Percentiles rank a stretch among this genome's conserved stretches.
phyloP scores from a whole-genome alignment of 2,329 filamentous ascomycete species.

The Cladosporium velox region DNA sequence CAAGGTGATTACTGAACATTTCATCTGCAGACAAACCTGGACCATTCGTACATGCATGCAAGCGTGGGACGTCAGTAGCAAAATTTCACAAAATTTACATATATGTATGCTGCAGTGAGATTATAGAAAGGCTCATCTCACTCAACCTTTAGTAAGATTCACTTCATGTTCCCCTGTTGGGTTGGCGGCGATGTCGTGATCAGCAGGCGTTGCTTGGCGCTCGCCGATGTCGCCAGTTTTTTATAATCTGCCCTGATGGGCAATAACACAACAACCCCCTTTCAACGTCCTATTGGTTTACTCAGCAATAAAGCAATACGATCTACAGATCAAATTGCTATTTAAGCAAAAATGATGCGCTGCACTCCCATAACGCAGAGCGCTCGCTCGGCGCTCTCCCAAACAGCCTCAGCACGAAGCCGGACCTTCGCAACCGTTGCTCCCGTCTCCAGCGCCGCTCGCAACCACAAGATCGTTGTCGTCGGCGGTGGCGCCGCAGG shows the following conservation, averaged over 20 bases:
- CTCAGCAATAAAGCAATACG: neutral
- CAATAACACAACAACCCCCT: neutral
- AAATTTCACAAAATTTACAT: neutral
- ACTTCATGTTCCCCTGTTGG: neutral
- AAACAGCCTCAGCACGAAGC: neutral
- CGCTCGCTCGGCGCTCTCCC: conserved; percentile 5
- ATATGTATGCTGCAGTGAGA: neutral
- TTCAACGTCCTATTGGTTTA: neutral
- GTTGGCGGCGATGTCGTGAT: conserved; percentile 1
- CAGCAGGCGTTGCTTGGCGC: neutral
- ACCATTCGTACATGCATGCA: neutral
- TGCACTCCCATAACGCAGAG: conserved; percentile 1
- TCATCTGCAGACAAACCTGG: neutral
- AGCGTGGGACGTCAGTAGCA: neutral
- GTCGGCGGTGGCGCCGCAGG: conserved; percentile 69
- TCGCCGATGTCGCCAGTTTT: neutral
- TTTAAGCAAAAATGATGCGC: conserved; percentile 7
- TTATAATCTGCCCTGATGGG: neutral
- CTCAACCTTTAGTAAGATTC: neutral
- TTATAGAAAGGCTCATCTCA: neutral
- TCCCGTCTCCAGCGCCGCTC: conserved; percentile 29
- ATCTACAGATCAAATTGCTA: neutral
- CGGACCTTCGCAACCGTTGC: conserved; percentile 15
- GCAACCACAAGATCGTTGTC: conserved; percentile 65
- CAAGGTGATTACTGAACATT: neutral